A percentile compares a stretch with the other conserved stretches of the same genome.
Conservation (phyloP, 1,139 yeast genomes). For the Diutina catenulata region DNA sequence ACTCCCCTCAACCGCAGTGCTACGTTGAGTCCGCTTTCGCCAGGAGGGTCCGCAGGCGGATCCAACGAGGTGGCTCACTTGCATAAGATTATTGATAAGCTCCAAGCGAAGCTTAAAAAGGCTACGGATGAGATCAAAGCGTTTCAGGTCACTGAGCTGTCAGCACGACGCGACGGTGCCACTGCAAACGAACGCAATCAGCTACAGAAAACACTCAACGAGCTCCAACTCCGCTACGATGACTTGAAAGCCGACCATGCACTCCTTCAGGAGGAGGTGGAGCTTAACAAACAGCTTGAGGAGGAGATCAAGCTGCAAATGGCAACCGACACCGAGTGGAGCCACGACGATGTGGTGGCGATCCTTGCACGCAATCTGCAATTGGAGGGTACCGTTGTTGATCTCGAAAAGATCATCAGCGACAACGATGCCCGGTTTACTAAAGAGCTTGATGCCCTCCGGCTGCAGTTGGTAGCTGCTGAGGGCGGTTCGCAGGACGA, state of each 20-base stretch:
- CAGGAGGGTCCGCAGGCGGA: slow-evolving; percentile 6
- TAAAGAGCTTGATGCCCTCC: slow-evolving; percentile 8
- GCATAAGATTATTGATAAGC: slow-evolving; percentile 23
- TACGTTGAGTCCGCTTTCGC: slow-evolving; percentile 4
- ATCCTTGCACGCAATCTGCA: slow-evolving; percentile 19
- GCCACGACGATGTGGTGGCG: slow-evolving; percentile 12
- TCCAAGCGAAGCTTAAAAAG: slow-evolving; percentile 28
- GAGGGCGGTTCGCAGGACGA: slow-evolving; percentile 10
- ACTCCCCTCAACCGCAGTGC: slow-evolving; percentile 6
- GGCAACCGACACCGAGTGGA: slow-evolving; percentile 8
- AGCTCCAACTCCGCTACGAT: slow-evolving; percentile 23
- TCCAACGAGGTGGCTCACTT: slow-evolving; percentile 14
- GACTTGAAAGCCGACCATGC: slow-evolving; percentile 28
- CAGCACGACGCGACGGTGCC: slow-evolving; percentile 10
- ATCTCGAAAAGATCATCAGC: slow-evolving; percentile 24
- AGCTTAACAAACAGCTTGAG: slow-evolving; percentile 28
- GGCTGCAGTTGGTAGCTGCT: no score
- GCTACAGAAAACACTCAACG: slow-evolving; percentile 23
- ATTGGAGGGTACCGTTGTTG: slow-evolving; percentile 26
- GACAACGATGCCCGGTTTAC: no score
- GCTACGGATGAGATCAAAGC: slow-evolving; percentile 19
- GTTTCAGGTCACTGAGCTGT: slow-evolving; percentile 14
- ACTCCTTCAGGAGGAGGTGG: slow-evolving; percentile 35
- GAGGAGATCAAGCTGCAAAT: slow-evolving; percentile 18
- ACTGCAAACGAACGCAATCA: slow-evolving; percentile 8